Conservation (phyloP, 2,329 filamentous ascomycete species). For the Trichocomaceae sp. region DNA sequence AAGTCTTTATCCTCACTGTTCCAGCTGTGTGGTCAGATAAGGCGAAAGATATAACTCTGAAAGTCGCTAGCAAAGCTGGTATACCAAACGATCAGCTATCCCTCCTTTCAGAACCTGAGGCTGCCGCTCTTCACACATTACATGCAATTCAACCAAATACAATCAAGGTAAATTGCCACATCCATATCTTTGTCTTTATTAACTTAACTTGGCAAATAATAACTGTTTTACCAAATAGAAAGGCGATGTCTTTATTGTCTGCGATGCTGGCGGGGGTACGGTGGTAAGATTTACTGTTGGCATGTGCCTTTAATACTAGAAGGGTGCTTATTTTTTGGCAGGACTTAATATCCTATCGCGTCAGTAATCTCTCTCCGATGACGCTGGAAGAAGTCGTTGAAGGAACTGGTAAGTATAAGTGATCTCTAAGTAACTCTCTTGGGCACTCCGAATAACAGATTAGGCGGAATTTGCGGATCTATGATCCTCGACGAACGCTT, state of each 20-base stretch:
- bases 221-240: constrained; percentile 11
- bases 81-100: constrained; percentile 10
- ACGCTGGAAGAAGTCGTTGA: constrained; percentile 22
- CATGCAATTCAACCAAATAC: constrained; percentile 21
- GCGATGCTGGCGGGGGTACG: constrained; percentile 35
- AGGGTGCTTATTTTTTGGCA: constrained; percentile 3
- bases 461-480: constrained; percentile 28
- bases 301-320: neutral
- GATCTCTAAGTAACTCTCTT: neutral
- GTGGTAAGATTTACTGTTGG: constrained; percentile 18
- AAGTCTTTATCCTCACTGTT: constrained; percentile 24
- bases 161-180: constrained; percentile 15
- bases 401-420: constrained; percentile 20
- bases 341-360: constrained; percentile 29
- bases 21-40: constrained; percentile 32
- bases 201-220: neutral
- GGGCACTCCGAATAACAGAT: neutral
- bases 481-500: constrained; percentile 15
- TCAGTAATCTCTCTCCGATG: constrained; percentile 21
- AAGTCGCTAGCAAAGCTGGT: constrained; percentile 17
- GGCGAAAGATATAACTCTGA: constrained; percentile 24
- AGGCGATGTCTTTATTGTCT: constrained; percentile 28
- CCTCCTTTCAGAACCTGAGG: constrained; percentile 24
- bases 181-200: neutral
- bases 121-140: constrained; percentile 29